A percentile compares a stretch with the other conserved stretches of the same genome.
These are phyloP conservation scores for Nigrograna mackinnonii DNA, from an alignment of 2,329 filamentous ascomycete genomes.

Conservation along the genomic window DNA sequence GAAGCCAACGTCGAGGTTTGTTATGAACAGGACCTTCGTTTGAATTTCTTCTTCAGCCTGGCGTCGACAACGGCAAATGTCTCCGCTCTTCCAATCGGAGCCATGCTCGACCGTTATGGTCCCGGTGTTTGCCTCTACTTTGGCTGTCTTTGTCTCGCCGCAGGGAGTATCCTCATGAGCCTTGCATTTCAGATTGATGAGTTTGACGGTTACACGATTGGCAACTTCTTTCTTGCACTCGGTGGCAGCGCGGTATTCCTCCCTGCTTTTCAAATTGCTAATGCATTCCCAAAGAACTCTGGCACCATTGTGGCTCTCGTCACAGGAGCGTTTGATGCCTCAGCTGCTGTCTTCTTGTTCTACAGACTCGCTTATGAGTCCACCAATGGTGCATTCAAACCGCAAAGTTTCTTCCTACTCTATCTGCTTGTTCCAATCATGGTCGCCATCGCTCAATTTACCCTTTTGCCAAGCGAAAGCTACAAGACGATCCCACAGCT, in stretches of 20 bases:
- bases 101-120: constrained; percentile 41
- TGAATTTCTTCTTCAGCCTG: constrained; percentile 42
- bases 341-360: constrained; percentile 75
- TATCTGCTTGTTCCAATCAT: constrained; percentile 73
- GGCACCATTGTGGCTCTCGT: constrained; percentile 79
- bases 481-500: constrained; percentile 68
- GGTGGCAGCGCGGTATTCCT: constrained; percentile 84
- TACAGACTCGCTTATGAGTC: constrained; percentile 73
- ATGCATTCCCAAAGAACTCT: constrained; percentile 76
- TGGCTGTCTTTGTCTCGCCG: constrained; percentile 34
- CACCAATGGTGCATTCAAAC: constrained; percentile 60
- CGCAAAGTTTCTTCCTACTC: constrained; percentile 69
- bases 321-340: constrained; percentile 83
- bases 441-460: constrained; percentile 69
- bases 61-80: constrained; percentile 44
- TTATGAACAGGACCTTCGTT: constrained; percentile 42
- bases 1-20: constrained; percentile 37
- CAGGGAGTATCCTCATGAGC: constrained; percentile 40
- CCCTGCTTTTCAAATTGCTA: constrained; percentile 81
- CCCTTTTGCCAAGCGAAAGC: constrained; percentile 72
- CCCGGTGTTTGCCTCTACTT: constrained; percentile 35
- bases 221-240: constrained; percentile 76
- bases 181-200: constrained; percentile 38
- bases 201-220: constrained; percentile 61
- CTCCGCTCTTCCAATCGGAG: constrained; percentile 40